These are phyloP conservation scores for Polychaeton citri DNA, from an alignment of 2,329 filamentous ascomycete genomes.

Conservation along the genomic window DNA sequence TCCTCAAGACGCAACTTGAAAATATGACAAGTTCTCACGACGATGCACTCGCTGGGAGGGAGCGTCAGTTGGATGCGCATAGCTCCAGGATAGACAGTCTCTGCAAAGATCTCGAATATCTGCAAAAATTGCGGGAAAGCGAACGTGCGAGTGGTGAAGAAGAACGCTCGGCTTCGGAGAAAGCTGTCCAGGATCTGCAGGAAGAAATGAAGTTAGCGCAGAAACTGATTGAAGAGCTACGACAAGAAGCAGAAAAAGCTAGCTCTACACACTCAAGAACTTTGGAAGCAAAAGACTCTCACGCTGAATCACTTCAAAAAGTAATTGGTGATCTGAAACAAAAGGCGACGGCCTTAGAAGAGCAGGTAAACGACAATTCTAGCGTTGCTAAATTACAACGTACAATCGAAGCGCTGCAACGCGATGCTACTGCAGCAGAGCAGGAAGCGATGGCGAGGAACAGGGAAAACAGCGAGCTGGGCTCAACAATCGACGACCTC, in stretches of 20 bases:
- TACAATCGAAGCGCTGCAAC: not conserved
- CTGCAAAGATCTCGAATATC: not conserved
- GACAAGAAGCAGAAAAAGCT: not conserved
- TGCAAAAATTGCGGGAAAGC: not conserved
- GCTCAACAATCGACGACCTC: constrained; percentile 8
- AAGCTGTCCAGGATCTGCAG: not conserved
- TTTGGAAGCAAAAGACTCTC: not conserved
- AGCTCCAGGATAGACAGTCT: not conserved
- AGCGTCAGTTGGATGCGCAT: not conserved
- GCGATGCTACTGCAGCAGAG: constrained; percentile 1
- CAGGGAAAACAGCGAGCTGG: constrained; percentile 10
- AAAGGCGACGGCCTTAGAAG: constrained; percentile 5
- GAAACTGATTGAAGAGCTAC: not conserved
- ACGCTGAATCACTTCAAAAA: not conserved
- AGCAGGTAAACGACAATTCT: constrained; percentile 1
- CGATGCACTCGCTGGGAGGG: not conserved
- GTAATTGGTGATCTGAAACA: constrained; percentile 6
- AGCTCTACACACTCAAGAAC: not conserved
- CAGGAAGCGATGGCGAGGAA: constrained; percentile 8
- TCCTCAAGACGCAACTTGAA: not conserved
- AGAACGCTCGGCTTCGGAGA: not conserved
- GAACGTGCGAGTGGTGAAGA: not conserved
- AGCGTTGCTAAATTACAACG: not conserved
- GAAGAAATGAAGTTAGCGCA: not conserved
- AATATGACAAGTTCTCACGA: too few relatives aligned